Evolutionary conservation across 148 eudicot genomes (phyloP), one percentile per base, ranked within the genome.

Genomic region (Vaccinium macrocarpon): DNA sequence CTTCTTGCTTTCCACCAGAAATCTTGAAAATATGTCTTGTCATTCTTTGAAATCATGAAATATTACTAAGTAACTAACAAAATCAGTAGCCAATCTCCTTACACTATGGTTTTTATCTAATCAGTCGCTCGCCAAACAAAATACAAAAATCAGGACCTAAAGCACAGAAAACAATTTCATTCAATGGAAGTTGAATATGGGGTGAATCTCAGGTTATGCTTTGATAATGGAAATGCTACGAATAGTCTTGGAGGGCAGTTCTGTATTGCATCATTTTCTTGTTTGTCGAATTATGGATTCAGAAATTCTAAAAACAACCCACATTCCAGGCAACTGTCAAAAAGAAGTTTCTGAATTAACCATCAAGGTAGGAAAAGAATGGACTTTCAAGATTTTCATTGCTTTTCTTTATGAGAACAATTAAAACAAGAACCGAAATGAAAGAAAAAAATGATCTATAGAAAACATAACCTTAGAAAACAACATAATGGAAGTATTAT

Each of bases 21-120:
- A 91, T 66, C 95, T 88, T 46, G 91, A 90, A 21, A 93, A 88
- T 87, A 93, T 91, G 85, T 94, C 93, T 90, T 93, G 79, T 80
- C 88, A 81, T 83, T 87, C 94, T 92, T 85, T n/a, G 78, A 35
- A 74, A 70, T 64, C 83, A 81, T 15, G 42, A 74, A 6, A 80
- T 29, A 83, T 23, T 71, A 71, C 35, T 27, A 32, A 29, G 46
- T 52, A 5, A 85, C 1, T 55, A 32, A 16, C 21, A 51, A 46
- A 1, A 82, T 81, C 38, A 80, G 72, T 51, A 56, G 51, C 50
- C 21, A 14, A 25, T 42, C 15, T 27, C 68, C 27, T 62, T 62
- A 8, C 2, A n/a, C n/a, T 62, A 0, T 8, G 27, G 27, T 62
- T n/a, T 27, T 62, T 21, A 61, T n/a, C 27, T n/a, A 0, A 62